Percentiles rank a stretch among this genome's conserved stretches.
phyloP scores from a whole-genome alignment of 441 rosid species.

The Flueggea neowawraea region DNA sequence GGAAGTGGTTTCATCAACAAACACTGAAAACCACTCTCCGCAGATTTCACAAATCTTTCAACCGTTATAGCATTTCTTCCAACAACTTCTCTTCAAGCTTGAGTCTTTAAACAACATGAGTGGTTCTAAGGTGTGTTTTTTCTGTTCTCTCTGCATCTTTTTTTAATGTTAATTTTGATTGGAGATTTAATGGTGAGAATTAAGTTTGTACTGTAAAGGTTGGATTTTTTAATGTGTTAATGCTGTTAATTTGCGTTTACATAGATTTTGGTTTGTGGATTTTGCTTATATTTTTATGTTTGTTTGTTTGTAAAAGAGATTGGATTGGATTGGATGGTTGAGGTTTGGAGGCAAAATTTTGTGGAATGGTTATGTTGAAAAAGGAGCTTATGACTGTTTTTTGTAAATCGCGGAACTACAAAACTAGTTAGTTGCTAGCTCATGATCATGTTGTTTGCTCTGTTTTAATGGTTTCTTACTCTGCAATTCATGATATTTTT shows the following conservation, averaged over 20 bases:
- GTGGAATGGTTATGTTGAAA: no score
- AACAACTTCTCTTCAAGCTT: constrained; percentile 1
- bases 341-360: no score
- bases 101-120: constrained; percentile 47
- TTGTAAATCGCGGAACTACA: no score
- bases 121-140: constrained; percentile 46
- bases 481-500: not conserved
- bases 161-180: not conserved
- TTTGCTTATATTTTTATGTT: not conserved
- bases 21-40: constrained; percentile 34
- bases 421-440: not conserved
- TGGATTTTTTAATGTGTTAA: not conserved
- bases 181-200: not conserved
- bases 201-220: no score
- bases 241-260: not conserved
- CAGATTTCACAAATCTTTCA: constrained; percentile 16
- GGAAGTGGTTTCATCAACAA: constrained; percentile 36
- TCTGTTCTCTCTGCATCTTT: not conserved
- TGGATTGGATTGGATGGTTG: no score
- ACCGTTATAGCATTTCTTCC: not conserved
- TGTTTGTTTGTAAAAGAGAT: no score
- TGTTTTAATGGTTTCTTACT: constrained; percentile 6
- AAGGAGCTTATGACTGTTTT: no score
- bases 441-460: not conserved
- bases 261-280: not conserved